These are phyloP conservation scores for Globisporangium apiculatum DNA, from an alignment of 352 stramenopile species.

Conservation along the genomic window DNA sequence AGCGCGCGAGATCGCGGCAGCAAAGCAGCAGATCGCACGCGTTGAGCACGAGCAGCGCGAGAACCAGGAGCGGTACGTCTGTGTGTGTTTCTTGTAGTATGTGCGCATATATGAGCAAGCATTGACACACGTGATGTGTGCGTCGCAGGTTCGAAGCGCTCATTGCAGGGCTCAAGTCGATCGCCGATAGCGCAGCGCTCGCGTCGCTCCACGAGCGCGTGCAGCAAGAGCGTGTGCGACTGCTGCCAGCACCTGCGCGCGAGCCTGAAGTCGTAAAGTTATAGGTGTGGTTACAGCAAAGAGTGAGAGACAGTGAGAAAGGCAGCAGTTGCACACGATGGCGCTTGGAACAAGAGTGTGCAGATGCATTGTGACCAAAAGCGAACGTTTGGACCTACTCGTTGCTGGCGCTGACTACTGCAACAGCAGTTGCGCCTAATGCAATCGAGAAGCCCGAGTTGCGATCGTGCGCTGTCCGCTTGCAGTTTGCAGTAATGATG, in stretches of 20 bases:
- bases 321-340: not conserved
- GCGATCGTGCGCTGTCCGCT: too few species aligned
- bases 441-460: too few species aligned
- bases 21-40: constrained; percentile 10
- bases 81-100: not conserved
- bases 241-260: constrained; percentile 16
- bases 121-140: not conserved
- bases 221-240: constrained; percentile 13
- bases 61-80: constrained; percentile 14
- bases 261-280: constrained; percentile 39
- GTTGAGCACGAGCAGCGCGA: constrained; percentile 15
- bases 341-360: too few species aligned
- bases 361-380: too few species aligned
- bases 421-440: too few species aligned
- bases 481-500: too few species aligned
- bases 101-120: not conserved
- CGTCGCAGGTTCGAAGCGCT: constrained; percentile 25
- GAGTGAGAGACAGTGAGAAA: not conserved
- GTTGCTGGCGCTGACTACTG: too few species aligned
- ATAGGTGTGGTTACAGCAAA: constrained; percentile 10
- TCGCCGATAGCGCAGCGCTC: constrained; percentile 15
- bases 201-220: constrained; percentile 18
- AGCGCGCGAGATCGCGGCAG: constrained; percentile 10
- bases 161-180: constrained; percentile 18
- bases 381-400: too few species aligned